Percentiles rank a stretch among this genome's conserved stretches.
Evolutionary conservation across 2,329 filamentous ascomycete species (phyloP).

Genomic region (Clarireedia monteithiana): DNA sequence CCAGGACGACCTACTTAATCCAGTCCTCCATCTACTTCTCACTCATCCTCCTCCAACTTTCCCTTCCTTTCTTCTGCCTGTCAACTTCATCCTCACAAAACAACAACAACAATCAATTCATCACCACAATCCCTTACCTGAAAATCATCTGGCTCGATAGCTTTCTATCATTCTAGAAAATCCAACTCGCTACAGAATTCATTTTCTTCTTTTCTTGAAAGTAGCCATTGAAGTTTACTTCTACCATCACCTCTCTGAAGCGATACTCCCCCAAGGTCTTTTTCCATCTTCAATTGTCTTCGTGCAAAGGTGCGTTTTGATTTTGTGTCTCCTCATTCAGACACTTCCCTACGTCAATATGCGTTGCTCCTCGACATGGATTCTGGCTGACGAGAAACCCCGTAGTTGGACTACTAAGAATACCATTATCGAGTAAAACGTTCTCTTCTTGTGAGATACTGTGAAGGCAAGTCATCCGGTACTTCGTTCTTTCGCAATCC

Average conservation of each 20-base stretch:
- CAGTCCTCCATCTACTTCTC: no score
- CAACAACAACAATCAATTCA: constrained; percentile 18
- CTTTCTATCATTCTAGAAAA: constrained; percentile 30
- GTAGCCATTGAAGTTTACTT: constrained; percentile 10
- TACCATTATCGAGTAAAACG: constrained; percentile 9
- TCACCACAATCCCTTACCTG: constrained; percentile 24
- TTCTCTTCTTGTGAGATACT: constrained; percentile 15
- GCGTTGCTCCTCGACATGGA: neutral
- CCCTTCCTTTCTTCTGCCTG: constrained; percentile 3
- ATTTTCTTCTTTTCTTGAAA: constrained; percentile 16
- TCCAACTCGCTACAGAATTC: constrained; percentile 26
- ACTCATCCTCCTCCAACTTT: neutral
- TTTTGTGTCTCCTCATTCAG: neutral
- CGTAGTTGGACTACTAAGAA: constrained; percentile 16
- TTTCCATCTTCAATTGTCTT: constrained; percentile 5
- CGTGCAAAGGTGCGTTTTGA: constrained; percentile 16
- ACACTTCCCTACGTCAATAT: neutral
- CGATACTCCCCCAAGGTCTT: neutral
- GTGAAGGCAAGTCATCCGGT: constrained; percentile 20
- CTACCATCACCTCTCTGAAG: constrained; percentile 9
- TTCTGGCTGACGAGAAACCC: constrained; percentile 8
- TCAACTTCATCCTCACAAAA: constrained; percentile 15
- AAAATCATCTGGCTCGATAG: constrained; percentile 30
- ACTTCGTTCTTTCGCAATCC: neutral
- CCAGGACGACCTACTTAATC: no score